phyloP scores from a whole-genome alignment of 495 filamentous ascomycete species.

The Xylaria cubensis region DNA sequence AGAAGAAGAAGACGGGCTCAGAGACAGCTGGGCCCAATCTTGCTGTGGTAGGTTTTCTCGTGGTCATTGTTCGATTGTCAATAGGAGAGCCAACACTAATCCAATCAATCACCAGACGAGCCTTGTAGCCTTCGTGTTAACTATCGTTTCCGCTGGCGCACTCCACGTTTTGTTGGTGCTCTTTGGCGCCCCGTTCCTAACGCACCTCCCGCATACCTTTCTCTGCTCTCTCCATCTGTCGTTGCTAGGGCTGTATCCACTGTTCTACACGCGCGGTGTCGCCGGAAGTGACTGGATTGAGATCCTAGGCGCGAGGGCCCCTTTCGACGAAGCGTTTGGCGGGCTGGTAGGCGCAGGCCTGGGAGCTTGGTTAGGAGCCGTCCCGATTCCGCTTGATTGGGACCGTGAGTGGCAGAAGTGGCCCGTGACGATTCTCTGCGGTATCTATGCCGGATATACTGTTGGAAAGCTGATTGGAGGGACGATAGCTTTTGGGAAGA shows the following conservation, averaged over 20 bases:
- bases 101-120: conserved; percentile 55
- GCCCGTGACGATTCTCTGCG: conserved; percentile 80
- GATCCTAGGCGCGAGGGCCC: conserved; percentile 60
- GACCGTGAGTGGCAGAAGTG: conserved; percentile 96
- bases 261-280: conserved; percentile 86
- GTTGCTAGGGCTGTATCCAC: conserved; percentile 71
- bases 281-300: conserved; percentile 76
- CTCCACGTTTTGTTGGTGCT: conserved; percentile 74
- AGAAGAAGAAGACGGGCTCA: conserved; percentile 51
- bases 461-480: conserved; percentile 48
- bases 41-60: conserved; percentile 43
- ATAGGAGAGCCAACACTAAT: conserved; percentile 19
- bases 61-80: conserved; percentile 18
- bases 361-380: conserved; percentile 78
- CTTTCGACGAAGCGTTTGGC: conserved; percentile 73
- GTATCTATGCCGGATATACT: conserved; percentile 50
- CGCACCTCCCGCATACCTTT: conserved; percentile 77
- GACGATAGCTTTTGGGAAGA: conserved; percentile 48
- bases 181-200: conserved; percentile 89
- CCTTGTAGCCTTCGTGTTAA: conserved; percentile 68
- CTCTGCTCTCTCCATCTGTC: conserved; percentile 83
- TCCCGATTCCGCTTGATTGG: conserved; percentile 97
- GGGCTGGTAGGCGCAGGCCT: conserved; percentile 66
- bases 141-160: conserved; percentile 61
- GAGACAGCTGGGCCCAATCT: conserved; percentile 43